A percentile compares a stretch with the other conserved stretches of the same genome.
These are phyloP conservation scores for Oidiodendron maius DNA, from an alignment of 495 filamentous ascomycete genomes.

Conservation along the genomic window DNA sequence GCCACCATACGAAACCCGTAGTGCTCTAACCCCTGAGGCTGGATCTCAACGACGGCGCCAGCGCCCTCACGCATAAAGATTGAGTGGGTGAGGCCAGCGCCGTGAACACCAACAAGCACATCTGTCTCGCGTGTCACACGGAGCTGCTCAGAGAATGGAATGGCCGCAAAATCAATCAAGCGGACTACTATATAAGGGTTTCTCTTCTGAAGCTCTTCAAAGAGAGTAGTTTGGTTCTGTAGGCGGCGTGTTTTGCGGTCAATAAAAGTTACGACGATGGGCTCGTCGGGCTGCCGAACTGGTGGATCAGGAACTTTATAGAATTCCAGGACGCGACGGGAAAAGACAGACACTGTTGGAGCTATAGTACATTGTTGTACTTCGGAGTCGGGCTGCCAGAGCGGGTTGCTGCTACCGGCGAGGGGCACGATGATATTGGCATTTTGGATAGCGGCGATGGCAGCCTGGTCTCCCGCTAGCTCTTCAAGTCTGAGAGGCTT, in stretches of 20 bases:
- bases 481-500: not conserved
- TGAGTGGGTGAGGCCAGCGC: slow-evolving; percentile 34
- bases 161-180: slow-evolving; percentile 29
- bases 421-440: slow-evolving; percentile 4
- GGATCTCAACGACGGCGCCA: slow-evolving; percentile 19
- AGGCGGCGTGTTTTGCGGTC: slow-evolving; percentile 25
- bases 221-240: slow-evolving; percentile 15
- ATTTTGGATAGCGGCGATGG: not conserved
- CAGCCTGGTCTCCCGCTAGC: not conserved
- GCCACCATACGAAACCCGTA: slow-evolving; percentile 10
- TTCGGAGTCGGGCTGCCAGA: slow-evolving; percentile 3
- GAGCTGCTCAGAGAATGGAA: slow-evolving; percentile 28
- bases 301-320: not conserved
- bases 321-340: not conserved
- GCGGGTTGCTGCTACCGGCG: slow-evolving; percentile 2
- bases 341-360: not conserved
- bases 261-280: slow-evolving; percentile 25
- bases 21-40: not conserved
- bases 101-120: slow-evolving; percentile 34
- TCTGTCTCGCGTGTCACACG: slow-evolving; percentile 25
- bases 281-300: not conserved
- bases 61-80: slow-evolving; percentile 29
- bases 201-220: slow-evolving; percentile 17
- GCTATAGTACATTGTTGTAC: not conserved
- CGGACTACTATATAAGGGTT: slow-evolving; percentile 23